These are phyloP conservation scores for Pyrus pyrifolia DNA, from an alignment of 306 rosid species.

Conservation along the genomic window DNA sequence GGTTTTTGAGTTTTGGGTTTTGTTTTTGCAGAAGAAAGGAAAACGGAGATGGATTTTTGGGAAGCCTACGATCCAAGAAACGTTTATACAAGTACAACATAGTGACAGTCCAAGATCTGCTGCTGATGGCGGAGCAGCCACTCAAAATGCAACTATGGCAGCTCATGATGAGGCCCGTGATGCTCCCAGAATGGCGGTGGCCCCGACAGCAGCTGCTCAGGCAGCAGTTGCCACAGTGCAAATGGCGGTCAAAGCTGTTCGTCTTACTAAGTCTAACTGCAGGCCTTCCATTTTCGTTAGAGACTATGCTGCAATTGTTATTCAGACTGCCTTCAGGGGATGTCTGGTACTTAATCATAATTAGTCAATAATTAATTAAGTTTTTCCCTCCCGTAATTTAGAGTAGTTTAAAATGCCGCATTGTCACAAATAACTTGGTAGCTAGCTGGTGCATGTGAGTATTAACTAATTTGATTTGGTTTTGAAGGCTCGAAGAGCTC, in stretches of 20 bases:
- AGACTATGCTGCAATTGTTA: slow-evolving; percentile 37
- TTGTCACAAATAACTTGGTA: neutral
- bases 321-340: slow-evolving; percentile 54
- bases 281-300: slow-evolving; percentile 32
- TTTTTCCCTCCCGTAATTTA: neutral
- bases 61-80: slow-evolving; percentile 36
- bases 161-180: neutral
- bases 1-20: neutral
- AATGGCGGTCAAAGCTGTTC: slow-evolving; percentile 34
- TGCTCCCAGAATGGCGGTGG: slow-evolving; percentile 38
- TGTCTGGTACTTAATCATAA: slow-evolving; percentile 30
- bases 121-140: slow-evolving; percentile 5
- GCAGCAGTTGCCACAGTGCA: slow-evolving; percentile 37
- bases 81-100: slow-evolving; percentile 16
- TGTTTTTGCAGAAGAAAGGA: slow-evolving; percentile 39
- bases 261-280: slow-evolving; percentile 6
- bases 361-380: no score
- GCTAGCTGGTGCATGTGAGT: neutral
- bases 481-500: slow-evolving; percentile 51
- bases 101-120: slow-evolving; percentile 8
- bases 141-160: neutral
- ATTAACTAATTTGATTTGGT: neutral
- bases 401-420: neutral
- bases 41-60: slow-evolving; percentile 51
- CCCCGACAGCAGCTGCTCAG: neutral